Conservation (phyloP, 208 protist species). For the Acanthamoeba divionensis region DNA sequence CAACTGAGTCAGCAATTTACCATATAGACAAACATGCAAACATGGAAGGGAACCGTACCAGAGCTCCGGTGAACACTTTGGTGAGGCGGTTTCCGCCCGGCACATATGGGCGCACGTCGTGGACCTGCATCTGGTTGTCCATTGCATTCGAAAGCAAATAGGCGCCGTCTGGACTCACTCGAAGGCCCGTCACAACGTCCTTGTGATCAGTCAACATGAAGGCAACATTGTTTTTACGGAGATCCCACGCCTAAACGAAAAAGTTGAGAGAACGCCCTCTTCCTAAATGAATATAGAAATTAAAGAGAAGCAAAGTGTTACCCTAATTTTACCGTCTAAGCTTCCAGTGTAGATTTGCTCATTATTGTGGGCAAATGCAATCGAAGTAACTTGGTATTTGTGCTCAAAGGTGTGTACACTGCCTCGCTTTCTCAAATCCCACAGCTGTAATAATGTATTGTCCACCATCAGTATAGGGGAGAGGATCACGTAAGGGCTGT, state of each 20-base stretch:
- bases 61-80: conserved; percentile 36
- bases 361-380: conserved; percentile 62
- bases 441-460: conserved; percentile 45
- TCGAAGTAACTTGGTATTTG: conserved; percentile 68
- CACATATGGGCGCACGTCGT: conserved; percentile 76
- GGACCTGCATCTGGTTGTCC: conserved; percentile 78
- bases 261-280: neutral
- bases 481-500: neutral
- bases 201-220: conserved; percentile 62
- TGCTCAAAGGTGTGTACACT: conserved; percentile 35
- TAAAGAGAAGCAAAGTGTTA: neutral
- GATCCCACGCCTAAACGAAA: conserved; percentile 63
- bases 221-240: conserved; percentile 47
- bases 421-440: conserved; percentile 59
- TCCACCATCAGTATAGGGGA: neutral
- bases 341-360: conserved; percentile 72
- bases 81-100: conserved; percentile 28
- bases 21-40: neutral
- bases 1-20: neutral
- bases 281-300: neutral
- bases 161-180: conserved; percentile 73
- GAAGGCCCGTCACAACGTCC: conserved; percentile 71
- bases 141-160: conserved; percentile 80
- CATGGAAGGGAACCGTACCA: neutral
- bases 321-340: conserved; percentile 74